phyloP scores from a whole-genome alignment of 2,329 filamentous ascomycete species.

The Nectriaceae sp. region DNA sequence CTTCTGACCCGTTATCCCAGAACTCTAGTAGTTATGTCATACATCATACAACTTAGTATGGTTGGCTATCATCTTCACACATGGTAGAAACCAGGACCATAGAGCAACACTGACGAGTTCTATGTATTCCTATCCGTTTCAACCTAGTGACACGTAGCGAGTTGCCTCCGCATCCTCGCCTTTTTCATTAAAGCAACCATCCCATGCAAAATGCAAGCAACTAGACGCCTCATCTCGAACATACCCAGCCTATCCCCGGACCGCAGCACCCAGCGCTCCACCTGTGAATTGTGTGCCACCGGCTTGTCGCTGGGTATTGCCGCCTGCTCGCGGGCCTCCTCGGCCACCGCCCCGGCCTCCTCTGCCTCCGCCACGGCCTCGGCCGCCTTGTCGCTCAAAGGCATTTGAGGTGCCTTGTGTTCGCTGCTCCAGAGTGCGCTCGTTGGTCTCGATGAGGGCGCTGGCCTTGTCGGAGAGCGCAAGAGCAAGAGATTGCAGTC shows the following conservation, averaged over 20 bases:
- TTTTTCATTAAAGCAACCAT: conserved; percentile 37
- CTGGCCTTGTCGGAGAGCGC: conserved; percentile 96
- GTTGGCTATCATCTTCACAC: no score
- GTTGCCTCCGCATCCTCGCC: conserved; percentile 36
- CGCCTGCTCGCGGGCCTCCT: conserved; percentile 60
- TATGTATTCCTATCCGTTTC: conserved; percentile 35
- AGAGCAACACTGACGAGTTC: conserved; percentile 24
- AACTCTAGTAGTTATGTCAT: no score
- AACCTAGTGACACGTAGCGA: conserved; percentile 35
- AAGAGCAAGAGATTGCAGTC: conserved; percentile 91
- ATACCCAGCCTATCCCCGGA: conserved; percentile 53
- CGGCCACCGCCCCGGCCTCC: conserved; percentile 64
- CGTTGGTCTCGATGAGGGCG: conserved; percentile 93
- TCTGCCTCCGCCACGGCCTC: conserved; percentile 66
- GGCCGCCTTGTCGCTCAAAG: conserved; percentile 88
- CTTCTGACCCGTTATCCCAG: no score
- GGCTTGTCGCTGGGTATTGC: conserved; percentile 64
- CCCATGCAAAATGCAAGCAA: conserved; percentile 38
- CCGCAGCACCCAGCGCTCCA: conserved; percentile 72
- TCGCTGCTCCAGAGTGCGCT: conserved; percentile 94
- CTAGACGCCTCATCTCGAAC: conserved; percentile 34
- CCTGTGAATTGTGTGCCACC: conserved; percentile 81
- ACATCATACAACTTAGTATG: no score
- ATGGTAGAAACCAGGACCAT: no score
- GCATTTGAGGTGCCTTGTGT: conserved; percentile 95